Evolutionary conservation across 306 rosid species (phyloP), one percentile per base, ranked within the genome.

Genomic region (Leucaena leucocephala): DNA sequence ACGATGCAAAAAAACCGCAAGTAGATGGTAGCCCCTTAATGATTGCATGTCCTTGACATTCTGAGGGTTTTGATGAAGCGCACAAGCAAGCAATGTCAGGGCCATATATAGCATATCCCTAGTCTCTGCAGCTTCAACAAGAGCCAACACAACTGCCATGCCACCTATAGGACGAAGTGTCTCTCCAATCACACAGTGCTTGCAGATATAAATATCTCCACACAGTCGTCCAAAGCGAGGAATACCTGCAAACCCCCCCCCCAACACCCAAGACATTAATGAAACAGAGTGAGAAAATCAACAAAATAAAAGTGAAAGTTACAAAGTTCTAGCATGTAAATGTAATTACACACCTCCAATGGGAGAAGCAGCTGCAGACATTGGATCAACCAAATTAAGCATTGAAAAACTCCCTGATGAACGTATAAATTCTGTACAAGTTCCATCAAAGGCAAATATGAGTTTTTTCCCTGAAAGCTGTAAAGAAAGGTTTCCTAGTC

Each of bases 291-390:
- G 17, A 76, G 63, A 70, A 38, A 44, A 44, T 14, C n/a, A 69
- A 69, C 3, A 44, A 12, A n/a, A 19, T 34, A 6, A 72, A 76
- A 77, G 50, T 71, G 33, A 48, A 79, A 58, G 59, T 49, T 68
- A 62, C 13, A 57, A 82, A 68, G 76, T 70, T n/a, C 8, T 22
- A 45, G 16, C 12, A 21, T 6, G 55, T 72, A 74, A 72, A 81
- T 71, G 87, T 44, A 12, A 38, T 81, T 55, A 77, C 96, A 83
- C 78, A 96, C 99, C 99, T 84, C 99, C 99, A 79, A 96, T 96
- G 43, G 99, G 99, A 81, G 99, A 96, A 68, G 99, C 99, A 81
- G 99, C 98, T 42, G 98, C 98, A 44, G 99, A 93, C 94, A 90
- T 83, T 64, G 99, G 99, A 91, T 96, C 99, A 82, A 96, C 98